Percentiles rank a stretch among this genome's conserved stretches.
phyloP scores from a whole-genome alignment of 768 basidiomycete species.

The Amyloporia xantha region DNA sequence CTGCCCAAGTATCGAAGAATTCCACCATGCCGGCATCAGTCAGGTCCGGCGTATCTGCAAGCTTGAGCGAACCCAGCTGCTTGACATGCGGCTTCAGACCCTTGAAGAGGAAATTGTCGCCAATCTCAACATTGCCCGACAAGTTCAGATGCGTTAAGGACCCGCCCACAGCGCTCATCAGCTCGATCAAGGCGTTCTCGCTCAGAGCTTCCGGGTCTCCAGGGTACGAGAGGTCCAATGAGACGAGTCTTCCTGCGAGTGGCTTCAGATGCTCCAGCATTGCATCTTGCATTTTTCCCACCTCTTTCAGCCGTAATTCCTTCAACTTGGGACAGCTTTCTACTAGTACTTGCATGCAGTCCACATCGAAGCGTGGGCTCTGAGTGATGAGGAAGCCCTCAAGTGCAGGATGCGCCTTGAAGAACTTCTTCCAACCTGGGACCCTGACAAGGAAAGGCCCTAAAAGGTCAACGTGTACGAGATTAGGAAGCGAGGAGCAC shows the following conservation, averaged over 20 bases:
- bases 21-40: constrained; percentile 62
- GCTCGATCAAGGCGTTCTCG: constrained; percentile 46
- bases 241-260: constrained; percentile 39
- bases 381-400: constrained; percentile 75
- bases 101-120: constrained; percentile 49
- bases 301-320: constrained; percentile 73
- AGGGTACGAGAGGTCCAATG: constrained; percentile 68
- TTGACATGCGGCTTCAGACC: constrained; percentile 50
- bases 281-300: constrained; percentile 62
- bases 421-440: constrained; percentile 69
- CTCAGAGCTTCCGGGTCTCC: constrained; percentile 37
- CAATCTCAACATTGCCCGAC: constrained; percentile 60
- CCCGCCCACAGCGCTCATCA: constrained; percentile 50
- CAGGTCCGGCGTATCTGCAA: constrained; percentile 53
- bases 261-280: constrained; percentile 50
- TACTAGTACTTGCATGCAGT: constrained; percentile 56
- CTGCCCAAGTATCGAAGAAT: constrained; percentile 58
- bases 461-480: constrained; percentile 71
- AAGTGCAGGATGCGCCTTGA: constrained; percentile 56
- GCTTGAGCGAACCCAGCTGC: constrained; percentile 42
- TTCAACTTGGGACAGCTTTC: constrained; percentile 45
- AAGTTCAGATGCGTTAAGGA: constrained; percentile 58
- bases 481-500: constrained; percentile 52
- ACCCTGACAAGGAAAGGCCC: constrained; percentile 82
- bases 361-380: constrained; percentile 77